phyloP scores from a whole-genome alignment of 75 land plant genomes.

The Gnetum montanum region DNA sequence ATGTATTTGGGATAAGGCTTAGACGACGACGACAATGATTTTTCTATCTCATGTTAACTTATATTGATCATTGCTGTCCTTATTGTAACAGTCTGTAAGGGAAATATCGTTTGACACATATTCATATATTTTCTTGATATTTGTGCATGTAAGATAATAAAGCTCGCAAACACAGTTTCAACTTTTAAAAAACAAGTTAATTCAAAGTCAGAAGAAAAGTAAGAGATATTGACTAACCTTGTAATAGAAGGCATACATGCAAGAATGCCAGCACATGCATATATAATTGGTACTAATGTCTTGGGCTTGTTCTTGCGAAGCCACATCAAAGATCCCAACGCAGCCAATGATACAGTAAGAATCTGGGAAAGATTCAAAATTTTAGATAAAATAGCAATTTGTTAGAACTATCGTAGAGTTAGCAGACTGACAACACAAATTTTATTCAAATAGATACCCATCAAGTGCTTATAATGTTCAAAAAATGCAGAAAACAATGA shows the following conservation, averaged over 20 bases:
- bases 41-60: too few species aligned
- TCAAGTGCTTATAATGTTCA: too few species aligned
- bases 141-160: not conserved
- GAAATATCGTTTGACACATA: not conserved
- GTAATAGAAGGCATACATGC: conserved; percentile 96
- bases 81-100: too few species aligned
- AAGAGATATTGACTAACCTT: too few species aligned
- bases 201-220: not conserved
- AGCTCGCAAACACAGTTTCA: too few species aligned
- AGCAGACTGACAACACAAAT: too few species aligned
- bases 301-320: conserved; percentile 88
- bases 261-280: conserved; percentile 72
- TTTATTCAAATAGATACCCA: too few species aligned
- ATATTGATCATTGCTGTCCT: too few species aligned
- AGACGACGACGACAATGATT: too few species aligned
- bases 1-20: too few species aligned
- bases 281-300: conserved; percentile 81
- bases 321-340: conserved; percentile 95
- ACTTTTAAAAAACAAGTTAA: conserved; percentile 3
- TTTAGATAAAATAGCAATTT: not conserved
- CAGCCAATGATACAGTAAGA: conserved; percentile 78
- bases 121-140: not conserved
- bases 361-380: conserved; percentile 34
- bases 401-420: too few species aligned
- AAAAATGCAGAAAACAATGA: not conserved